phyloP scores from a whole-genome alignment of 192 early-diverging fungal genomes.

The Backusella parvicylindrica region DNA sequence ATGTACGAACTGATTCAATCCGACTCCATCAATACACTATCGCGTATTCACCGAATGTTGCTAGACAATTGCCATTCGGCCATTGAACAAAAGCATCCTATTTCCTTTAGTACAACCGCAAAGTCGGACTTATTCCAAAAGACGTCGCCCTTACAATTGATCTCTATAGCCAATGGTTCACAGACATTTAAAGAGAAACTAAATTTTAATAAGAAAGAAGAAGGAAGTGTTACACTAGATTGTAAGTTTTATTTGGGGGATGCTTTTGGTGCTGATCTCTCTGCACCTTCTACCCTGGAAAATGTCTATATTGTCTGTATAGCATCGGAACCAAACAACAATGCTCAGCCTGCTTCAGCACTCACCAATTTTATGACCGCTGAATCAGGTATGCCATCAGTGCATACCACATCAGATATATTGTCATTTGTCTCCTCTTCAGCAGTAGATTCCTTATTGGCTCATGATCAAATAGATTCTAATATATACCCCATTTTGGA shows the following conservation, averaged over 20 bases:
- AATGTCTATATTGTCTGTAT: conserved; percentile 46
- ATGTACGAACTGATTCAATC: conserved; percentile 40
- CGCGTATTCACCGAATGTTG: conserved; percentile 32
- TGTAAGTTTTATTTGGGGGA: conserved; percentile 52
- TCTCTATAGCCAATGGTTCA: conserved; percentile 37
- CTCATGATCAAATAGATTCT: background rate
- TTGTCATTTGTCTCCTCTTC: background rate
- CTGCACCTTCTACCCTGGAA: conserved; percentile 36
- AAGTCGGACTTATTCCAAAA: conserved; percentile 14
- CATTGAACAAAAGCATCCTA: conserved; percentile 16
- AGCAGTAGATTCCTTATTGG: background rate
- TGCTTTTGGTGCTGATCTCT: conserved; percentile 52
- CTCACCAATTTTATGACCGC: background rate
- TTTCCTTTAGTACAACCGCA: conserved; percentile 17
- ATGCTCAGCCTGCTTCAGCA: background rate
- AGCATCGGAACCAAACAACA: background rate
- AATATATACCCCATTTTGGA: background rate
- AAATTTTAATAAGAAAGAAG: conserved; percentile 30
- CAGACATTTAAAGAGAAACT: conserved; percentile 45
- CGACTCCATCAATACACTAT: conserved; percentile 33
- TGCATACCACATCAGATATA: background rate
- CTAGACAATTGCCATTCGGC: conserved; percentile 29
- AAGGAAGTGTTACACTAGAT: conserved; percentile 36
- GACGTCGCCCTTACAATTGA: conserved; percentile 31
- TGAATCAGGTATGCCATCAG: background rate